Evolutionary conservation across 257 asterid genomes (phyloP).

Genomic region (Lithospermum erythrorhizon): DNA sequence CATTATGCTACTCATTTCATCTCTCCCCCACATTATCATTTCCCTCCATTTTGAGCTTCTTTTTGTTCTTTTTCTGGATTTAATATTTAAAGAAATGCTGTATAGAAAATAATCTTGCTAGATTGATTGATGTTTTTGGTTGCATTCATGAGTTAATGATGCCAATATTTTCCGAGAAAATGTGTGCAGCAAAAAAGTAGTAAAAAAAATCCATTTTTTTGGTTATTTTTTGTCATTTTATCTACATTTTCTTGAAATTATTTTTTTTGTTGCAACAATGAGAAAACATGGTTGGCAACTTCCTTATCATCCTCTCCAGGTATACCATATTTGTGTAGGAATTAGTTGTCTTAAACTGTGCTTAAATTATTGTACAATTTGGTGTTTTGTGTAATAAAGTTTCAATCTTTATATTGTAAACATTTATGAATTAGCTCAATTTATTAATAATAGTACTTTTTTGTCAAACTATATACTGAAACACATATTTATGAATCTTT

Average conservation of each 20-base stretch:
- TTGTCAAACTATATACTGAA: too few relatives aligned
- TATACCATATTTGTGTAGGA: constrained; percentile 4
- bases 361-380: too few relatives aligned
- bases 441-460: too few relatives aligned
- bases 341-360: too few relatives aligned
- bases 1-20: too few relatives aligned
- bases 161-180: constrained; percentile 29
- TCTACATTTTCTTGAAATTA: constrained; percentile 18
- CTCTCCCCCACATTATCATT: too few relatives aligned
- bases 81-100: constrained; percentile 10
- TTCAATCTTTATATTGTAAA: too few relatives aligned
- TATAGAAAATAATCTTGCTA: constrained; percentile 19
- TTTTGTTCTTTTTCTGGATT: background rate
- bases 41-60: background rate
- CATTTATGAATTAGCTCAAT: too few relatives aligned
- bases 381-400: too few relatives aligned
- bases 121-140: constrained; percentile 40
- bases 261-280: constrained; percentile 40
- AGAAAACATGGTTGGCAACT: constrained; percentile 99
- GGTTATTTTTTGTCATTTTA: background rate
- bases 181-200: constrained; percentile 25
- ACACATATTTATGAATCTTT: too few relatives aligned
- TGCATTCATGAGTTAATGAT: constrained; percentile 18
- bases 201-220: constrained; percentile 14
- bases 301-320: constrained; percentile 99